phyloP scores from a whole-genome alignment of 768 basidiomycete genomes.

The Lactarius evosmus region DNA sequence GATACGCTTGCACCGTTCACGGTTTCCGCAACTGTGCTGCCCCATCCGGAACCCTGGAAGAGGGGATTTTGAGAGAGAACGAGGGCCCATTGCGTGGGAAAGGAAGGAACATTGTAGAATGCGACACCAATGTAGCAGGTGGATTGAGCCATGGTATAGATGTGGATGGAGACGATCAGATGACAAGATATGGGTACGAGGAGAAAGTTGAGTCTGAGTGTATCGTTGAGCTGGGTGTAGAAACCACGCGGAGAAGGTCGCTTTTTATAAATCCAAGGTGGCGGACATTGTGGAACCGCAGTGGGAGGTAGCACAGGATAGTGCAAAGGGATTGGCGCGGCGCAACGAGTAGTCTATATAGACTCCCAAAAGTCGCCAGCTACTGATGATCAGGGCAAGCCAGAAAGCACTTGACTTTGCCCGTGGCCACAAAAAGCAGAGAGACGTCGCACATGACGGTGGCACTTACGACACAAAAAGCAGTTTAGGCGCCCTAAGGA shows the following conservation, averaged over 20 bases:
- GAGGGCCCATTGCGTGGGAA: conserved; percentile 9
- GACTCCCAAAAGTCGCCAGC: not conserved
- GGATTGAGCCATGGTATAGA: not conserved
- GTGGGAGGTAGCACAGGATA: not conserved
- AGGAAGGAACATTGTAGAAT: not conserved
- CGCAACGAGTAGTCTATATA: not conserved
- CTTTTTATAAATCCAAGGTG: not conserved
- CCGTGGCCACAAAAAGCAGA: not conserved
- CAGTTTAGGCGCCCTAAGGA: too few species aligned
- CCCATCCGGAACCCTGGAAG: conserved; percentile 5
- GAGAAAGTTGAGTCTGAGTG: not conserved
- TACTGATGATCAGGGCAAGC: not conserved
- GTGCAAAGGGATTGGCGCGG: not conserved
- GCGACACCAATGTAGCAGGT: conserved; percentile 5
- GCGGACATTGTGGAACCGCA: not conserved
- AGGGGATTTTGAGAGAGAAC: not conserved
- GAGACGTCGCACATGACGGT: not conserved
- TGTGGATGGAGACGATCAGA: not conserved
- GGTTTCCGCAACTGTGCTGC: conserved; percentile 1
- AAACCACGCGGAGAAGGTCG: not conserved
- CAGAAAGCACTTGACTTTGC: not conserved
- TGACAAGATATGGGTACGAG: not conserved
- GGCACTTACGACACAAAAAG: not conserved
- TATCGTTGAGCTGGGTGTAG: not conserved
- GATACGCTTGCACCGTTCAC: not conserved